phyloP scores from a whole-genome alignment of 441 rosid genomes.

The Erysimum cheiri region DNA sequence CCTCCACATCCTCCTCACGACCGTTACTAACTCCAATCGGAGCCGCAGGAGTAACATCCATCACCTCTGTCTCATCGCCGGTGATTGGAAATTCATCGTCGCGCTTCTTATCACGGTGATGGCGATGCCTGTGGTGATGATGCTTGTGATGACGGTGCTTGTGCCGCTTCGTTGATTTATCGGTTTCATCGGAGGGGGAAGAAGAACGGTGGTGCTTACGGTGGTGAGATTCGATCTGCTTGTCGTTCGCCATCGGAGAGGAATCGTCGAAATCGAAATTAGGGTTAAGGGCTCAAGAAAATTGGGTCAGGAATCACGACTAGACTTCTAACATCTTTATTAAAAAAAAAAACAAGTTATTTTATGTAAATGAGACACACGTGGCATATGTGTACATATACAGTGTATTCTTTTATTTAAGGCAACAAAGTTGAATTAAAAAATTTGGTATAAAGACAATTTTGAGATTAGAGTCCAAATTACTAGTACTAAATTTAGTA shows the following conservation, averaged over 20 bases:
- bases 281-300: constrained; percentile 62
- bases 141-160: constrained; percentile 77
- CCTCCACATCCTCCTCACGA: constrained; percentile 80
- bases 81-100: constrained; percentile 51
- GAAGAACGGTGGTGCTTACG: constrained; percentile 76
- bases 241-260: constrained; percentile 65
- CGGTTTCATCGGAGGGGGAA: constrained; percentile 57
- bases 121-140: constrained; percentile 55
- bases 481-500: too few species aligned
- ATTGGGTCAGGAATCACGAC: neutral
- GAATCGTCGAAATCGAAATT: constrained; percentile 39
- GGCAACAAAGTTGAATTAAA: neutral
- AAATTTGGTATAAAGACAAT: neutral
- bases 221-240: constrained; percentile 58
- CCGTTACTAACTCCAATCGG: constrained; percentile 31
- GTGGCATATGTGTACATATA: neutral
- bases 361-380: neutral
- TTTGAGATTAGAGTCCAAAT: neutral
- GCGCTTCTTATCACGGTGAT: constrained; percentile 69
- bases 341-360: neutral
- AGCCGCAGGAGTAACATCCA: constrained; percentile 37
- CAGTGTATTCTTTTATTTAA: neutral
- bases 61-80: constrained; percentile 42
- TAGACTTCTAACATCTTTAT: neutral
- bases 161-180: constrained; percentile 75